phyloP scores from a whole-genome alignment of 345 rosid species.

The Eucalyptus sideroxylon region DNA sequence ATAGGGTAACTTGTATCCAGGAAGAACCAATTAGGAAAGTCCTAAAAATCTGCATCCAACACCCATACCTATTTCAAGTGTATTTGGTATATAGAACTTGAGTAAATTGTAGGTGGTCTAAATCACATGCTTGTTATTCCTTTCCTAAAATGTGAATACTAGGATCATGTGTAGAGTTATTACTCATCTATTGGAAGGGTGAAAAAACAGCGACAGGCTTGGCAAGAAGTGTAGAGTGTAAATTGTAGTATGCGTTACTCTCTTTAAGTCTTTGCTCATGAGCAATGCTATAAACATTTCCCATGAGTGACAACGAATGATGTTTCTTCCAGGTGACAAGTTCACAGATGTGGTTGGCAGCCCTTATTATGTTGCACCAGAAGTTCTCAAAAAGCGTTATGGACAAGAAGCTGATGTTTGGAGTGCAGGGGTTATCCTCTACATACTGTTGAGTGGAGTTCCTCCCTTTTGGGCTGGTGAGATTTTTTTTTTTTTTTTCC shows the following conservation, averaged over 20 bases:
- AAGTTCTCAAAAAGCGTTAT: constrained; percentile 26
- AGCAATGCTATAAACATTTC: background rate
- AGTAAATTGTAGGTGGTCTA: background rate
- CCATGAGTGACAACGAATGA: background rate
- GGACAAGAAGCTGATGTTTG: constrained; percentile 38
- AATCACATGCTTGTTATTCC: background rate
- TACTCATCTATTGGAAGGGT: background rate
- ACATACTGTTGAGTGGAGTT: constrained; percentile 32
- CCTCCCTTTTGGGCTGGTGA: constrained; percentile 46
- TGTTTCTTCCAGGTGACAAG: constrained; percentile 13
- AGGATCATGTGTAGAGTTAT: background rate
- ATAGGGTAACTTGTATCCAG: background rate
- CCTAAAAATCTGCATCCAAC: background rate
- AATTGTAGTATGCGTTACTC: background rate
- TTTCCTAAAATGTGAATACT: background rate
- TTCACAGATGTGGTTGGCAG: constrained; percentile 36
- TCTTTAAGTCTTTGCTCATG: background rate
- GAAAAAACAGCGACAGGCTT: background rate
- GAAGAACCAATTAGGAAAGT: background rate
- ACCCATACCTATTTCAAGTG: background rate
- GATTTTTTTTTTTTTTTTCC: background rate
- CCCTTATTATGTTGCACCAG: constrained; percentile 44
- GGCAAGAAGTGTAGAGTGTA: background rate
- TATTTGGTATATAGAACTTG: background rate
- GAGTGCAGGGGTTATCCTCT: constrained; percentile 43